phyloP scores from a whole-genome alignment of 140 eudicot genomes.

The Cichorium intybus region DNA sequence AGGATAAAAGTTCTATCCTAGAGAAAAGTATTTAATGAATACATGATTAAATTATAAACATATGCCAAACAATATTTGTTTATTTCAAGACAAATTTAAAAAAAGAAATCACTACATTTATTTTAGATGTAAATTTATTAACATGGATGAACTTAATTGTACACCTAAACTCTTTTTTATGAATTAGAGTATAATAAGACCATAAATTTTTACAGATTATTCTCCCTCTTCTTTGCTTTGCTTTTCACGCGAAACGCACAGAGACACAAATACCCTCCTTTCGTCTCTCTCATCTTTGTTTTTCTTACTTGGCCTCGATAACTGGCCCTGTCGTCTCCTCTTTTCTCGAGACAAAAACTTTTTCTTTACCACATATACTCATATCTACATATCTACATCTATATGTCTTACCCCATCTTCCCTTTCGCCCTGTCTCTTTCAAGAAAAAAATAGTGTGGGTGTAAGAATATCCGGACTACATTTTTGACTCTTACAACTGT shows the following conservation, averaged over 20 bases:
- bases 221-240: constrained; percentile 9
- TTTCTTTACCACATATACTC: constrained; percentile 33
- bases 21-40: no score
- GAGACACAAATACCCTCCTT: constrained; percentile 26
- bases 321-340: constrained; percentile 47
- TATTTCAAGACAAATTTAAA: not conserved
- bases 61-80: no score
- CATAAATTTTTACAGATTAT: not conserved
- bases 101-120: not conserved
- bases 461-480: constrained; percentile 31
- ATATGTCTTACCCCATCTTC: constrained; percentile 1
- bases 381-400: constrained; percentile 14
- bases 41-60: no score
- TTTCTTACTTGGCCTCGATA: constrained; percentile 43
- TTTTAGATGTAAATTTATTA: not conserved
- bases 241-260: constrained; percentile 46
- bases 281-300: not conserved
- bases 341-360: constrained; percentile 31
- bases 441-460: constrained; percentile 8
- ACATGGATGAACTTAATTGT: not conserved
- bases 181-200: not conserved
- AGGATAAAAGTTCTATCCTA: no score
- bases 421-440: constrained; percentile 22
- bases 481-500: constrained; percentile 32
- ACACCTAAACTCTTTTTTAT: not conserved